phyloP scores from a whole-genome alignment of 805 yeast genomes.

The Nakazawaea ishiwadae region DNA sequence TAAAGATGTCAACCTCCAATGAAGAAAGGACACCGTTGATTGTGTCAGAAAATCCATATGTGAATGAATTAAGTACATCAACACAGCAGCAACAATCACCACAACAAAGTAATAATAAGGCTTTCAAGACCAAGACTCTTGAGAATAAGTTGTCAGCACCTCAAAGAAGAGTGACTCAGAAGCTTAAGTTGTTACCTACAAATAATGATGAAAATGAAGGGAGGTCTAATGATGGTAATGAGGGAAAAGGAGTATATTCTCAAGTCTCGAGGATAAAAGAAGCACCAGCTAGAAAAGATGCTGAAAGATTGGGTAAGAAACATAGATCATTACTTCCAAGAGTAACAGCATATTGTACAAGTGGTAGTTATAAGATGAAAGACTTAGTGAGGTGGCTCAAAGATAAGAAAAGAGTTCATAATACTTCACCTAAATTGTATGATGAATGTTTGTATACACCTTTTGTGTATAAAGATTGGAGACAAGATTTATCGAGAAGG shows the following conservation, averaged over 20 bases:
- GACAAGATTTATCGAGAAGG: slow-evolving; percentile 31
- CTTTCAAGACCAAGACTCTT: slow-evolving; percentile 26
- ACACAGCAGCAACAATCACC: slow-evolving; percentile 1
- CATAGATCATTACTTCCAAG: slow-evolving; percentile 84
- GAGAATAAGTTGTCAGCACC: slow-evolving; percentile 52
- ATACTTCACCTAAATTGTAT: slow-evolving; percentile 80
- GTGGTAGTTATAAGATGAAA: slow-evolving; percentile 86
- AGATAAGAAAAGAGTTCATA: slow-evolving; percentile 67
- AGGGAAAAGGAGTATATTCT: slow-evolving; percentile 62
- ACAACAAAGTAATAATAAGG: slow-evolving; percentile 4
- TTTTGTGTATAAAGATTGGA: slow-evolving; percentile 77
- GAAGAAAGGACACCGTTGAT: slow-evolving; percentile 10
- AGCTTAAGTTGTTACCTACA: slow-evolving; percentile 55
- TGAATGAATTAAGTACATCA: slow-evolving; percentile 4
- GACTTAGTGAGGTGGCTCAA: slow-evolving; percentile 82
- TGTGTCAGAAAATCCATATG: slow-evolving; percentile 29
- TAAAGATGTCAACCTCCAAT: background rate
- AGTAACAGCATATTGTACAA: slow-evolving; percentile 94
- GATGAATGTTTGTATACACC: slow-evolving; percentile 96
- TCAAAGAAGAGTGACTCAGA: slow-evolving; percentile 72
- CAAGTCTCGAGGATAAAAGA: slow-evolving; percentile 83
- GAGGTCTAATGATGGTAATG: background rate
- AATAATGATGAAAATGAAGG: slow-evolving; percentile 14
- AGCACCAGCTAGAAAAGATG: slow-evolving; percentile 86
- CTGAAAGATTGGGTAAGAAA: slow-evolving; percentile 85